Conservation (phyloP, 306 rosid species). For the Glycine tomentella region DNA sequence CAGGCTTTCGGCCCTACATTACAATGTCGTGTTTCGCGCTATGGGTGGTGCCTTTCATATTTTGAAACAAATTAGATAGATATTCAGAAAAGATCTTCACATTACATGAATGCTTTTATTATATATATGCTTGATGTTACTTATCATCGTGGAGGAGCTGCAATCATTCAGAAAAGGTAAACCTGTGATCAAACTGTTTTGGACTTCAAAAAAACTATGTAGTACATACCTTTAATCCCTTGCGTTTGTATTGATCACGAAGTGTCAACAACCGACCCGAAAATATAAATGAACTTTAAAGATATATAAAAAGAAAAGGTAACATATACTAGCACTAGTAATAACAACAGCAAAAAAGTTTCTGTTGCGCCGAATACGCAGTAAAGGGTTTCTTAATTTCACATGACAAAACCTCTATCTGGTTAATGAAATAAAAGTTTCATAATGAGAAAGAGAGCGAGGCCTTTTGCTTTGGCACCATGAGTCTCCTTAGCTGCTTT, state of each 20-base stretch:
- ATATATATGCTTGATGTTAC: conserved; percentile 41
- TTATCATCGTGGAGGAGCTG: conserved; percentile 30
- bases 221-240: background rate
- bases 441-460: conserved; percentile 41
- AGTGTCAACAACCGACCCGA: background rate
- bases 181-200: conserved; percentile 9
- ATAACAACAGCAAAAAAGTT: conserved; percentile 3
- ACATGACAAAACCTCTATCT: conserved; percentile 21
- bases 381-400: conserved; percentile 39
- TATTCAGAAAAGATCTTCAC: conserved; percentile 7
- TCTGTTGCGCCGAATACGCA: conserved; percentile 18
- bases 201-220: background rate
- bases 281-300: background rate
- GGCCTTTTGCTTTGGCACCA: conserved; percentile 33
- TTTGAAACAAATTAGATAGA: background rate
- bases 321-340: background rate
- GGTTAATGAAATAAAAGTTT: conserved; percentile 35
- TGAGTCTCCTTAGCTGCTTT: conserved; percentile 51
- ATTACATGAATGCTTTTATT: conserved; percentile 29
- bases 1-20: conserved; percentile 19
- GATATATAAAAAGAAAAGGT: background rate
- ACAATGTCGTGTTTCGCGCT: background rate
- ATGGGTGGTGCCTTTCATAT: conserved; percentile 25
- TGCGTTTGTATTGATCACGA: background rate
- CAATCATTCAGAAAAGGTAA: conserved; percentile 28